A percentile compares a stretch with the other conserved stretches of the same genome.
Conservation (phyloP, 139 green algal species). For the Spirogloea muscicola region DNA sequence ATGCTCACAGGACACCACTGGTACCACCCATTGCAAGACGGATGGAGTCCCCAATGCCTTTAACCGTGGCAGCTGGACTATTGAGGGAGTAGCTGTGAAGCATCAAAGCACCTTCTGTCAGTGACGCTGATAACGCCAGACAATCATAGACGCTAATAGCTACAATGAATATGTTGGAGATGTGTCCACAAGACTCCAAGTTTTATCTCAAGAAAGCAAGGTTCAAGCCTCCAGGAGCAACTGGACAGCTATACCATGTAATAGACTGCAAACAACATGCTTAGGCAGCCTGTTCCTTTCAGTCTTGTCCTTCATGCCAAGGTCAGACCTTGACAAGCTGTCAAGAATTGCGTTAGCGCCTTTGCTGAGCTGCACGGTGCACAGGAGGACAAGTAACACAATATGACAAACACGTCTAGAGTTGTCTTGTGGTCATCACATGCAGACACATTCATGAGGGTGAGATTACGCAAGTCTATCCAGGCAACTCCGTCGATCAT, state of each 20-base stretch:
- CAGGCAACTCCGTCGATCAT: too few relatives aligned
- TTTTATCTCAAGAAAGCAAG: background rate
- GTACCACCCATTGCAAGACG: constrained; percentile 15
- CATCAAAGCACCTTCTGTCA: too few relatives aligned
- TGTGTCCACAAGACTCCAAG: background rate
- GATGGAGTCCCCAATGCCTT: background rate
- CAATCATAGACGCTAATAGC: background rate
- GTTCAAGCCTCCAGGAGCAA: background rate
- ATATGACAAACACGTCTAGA: too few relatives aligned
- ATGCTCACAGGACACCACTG: constrained; percentile 12
- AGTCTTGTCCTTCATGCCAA: too few relatives aligned
- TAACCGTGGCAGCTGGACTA: background rate
- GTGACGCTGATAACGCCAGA: background rate
- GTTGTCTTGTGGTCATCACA: too few relatives aligned
- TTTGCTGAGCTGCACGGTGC: constrained; percentile 22
- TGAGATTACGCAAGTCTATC: too few relatives aligned
- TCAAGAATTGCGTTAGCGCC: constrained; percentile 23
- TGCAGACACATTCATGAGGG: too few relatives aligned
- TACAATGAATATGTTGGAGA: background rate
- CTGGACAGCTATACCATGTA: background rate
- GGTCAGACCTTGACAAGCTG: too few relatives aligned
- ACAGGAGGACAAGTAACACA: too few relatives aligned
- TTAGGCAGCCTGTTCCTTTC: too few relatives aligned
- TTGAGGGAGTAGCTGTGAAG: constrained; percentile 17
- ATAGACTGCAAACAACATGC: background rate